Conservation (phyloP, 306 rosid genomes). For the Corylus heterophylla region DNA sequence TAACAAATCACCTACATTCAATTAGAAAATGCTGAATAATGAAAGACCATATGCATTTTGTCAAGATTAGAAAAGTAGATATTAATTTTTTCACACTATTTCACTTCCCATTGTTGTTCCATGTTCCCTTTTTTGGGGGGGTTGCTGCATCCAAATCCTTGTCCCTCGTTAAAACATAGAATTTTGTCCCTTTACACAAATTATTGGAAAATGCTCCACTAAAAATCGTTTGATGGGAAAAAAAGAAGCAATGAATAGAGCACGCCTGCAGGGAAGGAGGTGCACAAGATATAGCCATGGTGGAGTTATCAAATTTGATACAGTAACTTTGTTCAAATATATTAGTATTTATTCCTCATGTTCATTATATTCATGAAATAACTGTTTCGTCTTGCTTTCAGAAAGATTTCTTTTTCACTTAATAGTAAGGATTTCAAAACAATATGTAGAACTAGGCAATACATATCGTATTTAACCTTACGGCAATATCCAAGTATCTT, state of each 20-base stretch:
- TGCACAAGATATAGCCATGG: background rate
- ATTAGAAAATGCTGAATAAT: too few relatives aligned
- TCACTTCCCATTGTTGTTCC: background rate
- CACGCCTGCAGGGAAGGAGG: background rate
- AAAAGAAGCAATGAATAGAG: background rate
- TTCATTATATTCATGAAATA: background rate
- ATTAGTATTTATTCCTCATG: background rate
- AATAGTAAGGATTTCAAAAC: background rate
- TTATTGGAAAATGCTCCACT: background rate
- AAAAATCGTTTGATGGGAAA: background rate
- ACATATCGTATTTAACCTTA: background rate
- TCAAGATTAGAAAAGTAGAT: background rate
- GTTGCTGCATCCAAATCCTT: background rate
- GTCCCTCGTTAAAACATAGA: background rate
- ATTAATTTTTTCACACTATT: background rate
- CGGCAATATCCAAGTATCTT: background rate
- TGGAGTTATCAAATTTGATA: background rate
- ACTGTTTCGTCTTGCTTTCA: background rate
- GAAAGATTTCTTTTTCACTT: background rate
- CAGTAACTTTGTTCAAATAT: background rate
- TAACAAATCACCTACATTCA: too few relatives aligned
- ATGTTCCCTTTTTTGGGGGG: background rate
- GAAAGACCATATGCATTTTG: background rate
- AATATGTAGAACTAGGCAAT: background rate
- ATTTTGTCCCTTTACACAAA: background rate